These are phyloP conservation scores for Pseudocercospora crystallina DNA, from an alignment of 2,329 filamentous ascomycete species.

Conservation along the genomic window DNA sequence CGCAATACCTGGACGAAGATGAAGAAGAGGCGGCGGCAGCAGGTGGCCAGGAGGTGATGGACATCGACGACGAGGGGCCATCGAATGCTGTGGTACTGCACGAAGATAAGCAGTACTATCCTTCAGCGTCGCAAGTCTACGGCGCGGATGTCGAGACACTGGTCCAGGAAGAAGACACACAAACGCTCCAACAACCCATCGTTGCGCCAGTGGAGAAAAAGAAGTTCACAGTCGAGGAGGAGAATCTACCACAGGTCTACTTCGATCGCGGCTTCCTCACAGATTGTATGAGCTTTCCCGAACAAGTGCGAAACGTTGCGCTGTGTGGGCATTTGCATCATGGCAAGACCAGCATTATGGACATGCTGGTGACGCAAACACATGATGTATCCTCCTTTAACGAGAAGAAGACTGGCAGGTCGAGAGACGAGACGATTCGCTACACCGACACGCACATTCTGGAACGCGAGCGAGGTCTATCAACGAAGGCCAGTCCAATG, in stretches of 20 bases:
- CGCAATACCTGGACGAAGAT: conserved; percentile 76
- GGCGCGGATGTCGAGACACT: conserved; percentile 91
- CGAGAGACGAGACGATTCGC: conserved; percentile 82
- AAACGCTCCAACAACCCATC: conserved; percentile 87
- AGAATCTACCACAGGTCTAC: conserved; percentile 82
- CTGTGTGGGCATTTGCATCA: conserved; percentile 92
- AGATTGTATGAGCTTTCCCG: conserved; percentile 92
- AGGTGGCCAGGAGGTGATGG: conserved; percentile 84
- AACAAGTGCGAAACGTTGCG: conserved; percentile 90
- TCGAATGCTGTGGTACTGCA: conserved; percentile 97
- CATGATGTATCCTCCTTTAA: conserved; percentile 80
- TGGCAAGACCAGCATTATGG: conserved; percentile 97
- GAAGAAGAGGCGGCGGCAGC: conserved; percentile 56
- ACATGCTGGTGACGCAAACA: conserved; percentile 95
- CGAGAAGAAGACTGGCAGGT: conserved; percentile 77
- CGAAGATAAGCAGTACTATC: conserved; percentile 99
- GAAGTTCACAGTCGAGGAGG: conserved; percentile 95
- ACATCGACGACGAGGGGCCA: conserved; percentile 83
- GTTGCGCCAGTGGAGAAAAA: conserved; percentile 90
- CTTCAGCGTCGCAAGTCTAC: conserved; percentile 94
- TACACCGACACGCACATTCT: conserved; percentile 92
- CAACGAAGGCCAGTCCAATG: conserved; percentile 93
- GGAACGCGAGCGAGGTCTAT: conserved; percentile 85
- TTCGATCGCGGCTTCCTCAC: conserved; percentile 91
- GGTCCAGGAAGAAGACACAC: conserved; percentile 95